Evolutionary conservation across 1,284 basidiomycete species (phyloP).

Genomic region (Irpex rosettiformis): DNA sequence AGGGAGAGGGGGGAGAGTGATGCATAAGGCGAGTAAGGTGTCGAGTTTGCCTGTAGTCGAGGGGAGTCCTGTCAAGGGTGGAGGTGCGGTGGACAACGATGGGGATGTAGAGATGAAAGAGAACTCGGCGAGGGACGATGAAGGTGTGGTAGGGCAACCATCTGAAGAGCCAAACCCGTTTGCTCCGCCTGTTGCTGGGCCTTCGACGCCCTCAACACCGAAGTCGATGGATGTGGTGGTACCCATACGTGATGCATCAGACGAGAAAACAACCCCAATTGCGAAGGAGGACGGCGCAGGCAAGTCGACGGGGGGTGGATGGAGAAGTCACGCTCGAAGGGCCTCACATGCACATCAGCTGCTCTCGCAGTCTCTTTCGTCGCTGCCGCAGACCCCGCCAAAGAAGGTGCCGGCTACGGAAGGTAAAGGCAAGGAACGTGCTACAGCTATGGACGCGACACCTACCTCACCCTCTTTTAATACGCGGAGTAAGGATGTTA

Average conservation of each 20-base stretch:
- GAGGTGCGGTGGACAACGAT: constrained; percentile 1
- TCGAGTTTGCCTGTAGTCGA: constrained; percentile 48
- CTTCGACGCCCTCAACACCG: not conserved
- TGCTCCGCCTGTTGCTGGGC: not conserved
- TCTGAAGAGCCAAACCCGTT: constrained; percentile 1
- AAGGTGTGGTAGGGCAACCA: not conserved
- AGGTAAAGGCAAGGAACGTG: constrained; percentile 28
- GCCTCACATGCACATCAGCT: constrained; percentile 58
- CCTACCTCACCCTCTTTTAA: not conserved
- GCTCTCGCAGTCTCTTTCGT: constrained; percentile 52
- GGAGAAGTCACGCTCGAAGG: constrained; percentile 42
- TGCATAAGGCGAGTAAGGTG: constrained; percentile 58
- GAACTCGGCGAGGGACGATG: not conserved
- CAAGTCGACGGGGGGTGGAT: not conserved
- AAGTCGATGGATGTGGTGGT: not conserved
- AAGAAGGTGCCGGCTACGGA: constrained; percentile 36
- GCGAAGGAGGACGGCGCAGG: constrained; percentile 16
- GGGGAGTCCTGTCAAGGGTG: constrained; percentile 34
- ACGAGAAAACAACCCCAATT: constrained; percentile 20
- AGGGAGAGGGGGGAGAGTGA: constrained; percentile 21
- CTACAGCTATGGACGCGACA: constrained; percentile 27
- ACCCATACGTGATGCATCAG: constrained; percentile 15
- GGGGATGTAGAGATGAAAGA: not conserved
- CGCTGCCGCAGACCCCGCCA: constrained; percentile 38
- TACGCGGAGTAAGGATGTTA: not conserved